Conservation (phyloP, 352 stramenopile species). For the Blastocystis sp. region DNA sequence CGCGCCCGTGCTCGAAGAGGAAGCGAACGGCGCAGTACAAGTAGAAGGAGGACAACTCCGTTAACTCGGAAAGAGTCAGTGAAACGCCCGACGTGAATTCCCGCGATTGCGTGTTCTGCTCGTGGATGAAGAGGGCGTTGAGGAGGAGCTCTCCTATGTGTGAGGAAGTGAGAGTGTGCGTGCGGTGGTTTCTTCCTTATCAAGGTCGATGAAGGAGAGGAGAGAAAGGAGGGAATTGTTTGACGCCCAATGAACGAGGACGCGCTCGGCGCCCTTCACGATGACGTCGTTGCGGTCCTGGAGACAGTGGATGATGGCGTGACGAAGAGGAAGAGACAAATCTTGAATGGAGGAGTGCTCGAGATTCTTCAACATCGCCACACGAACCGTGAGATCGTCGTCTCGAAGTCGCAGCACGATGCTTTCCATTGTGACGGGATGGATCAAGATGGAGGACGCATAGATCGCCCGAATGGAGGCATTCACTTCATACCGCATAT, state of each 20-base stretch:
- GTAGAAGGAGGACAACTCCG: constrained; percentile 27
- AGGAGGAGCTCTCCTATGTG: constrained; percentile 6
- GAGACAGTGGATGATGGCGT: constrained; percentile 21
- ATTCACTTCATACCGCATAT: constrained; percentile 46
- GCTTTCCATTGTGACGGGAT: constrained; percentile 31
- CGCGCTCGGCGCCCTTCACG: neutral
- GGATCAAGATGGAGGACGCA: constrained; percentile 3
- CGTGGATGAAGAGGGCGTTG: constrained; percentile 18
- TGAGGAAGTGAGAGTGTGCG: neutral
- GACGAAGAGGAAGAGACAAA: constrained; percentile 5
- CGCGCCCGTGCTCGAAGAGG: constrained; percentile 34
- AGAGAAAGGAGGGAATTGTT: neutral
- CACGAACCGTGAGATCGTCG: constrained; percentile 27
- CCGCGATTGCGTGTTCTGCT: neutral
- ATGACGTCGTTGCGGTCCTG: constrained; percentile 57
- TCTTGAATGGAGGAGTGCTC: constrained; percentile 45
- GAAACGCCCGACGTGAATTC: neutral
- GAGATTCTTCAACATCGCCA: constrained; percentile 45
- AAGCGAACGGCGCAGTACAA: constrained; percentile 48
- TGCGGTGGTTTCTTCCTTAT: neutral
- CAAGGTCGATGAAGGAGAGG: constrained; percentile 34
- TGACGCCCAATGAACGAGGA: neutral
- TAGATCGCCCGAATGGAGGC: constrained; percentile 21
- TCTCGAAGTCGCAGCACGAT: neutral
- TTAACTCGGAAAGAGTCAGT: neutral